Base-by-base conservation (phyloP, 257 asterid species). In the Jaltomata sinuosa region DNA sequence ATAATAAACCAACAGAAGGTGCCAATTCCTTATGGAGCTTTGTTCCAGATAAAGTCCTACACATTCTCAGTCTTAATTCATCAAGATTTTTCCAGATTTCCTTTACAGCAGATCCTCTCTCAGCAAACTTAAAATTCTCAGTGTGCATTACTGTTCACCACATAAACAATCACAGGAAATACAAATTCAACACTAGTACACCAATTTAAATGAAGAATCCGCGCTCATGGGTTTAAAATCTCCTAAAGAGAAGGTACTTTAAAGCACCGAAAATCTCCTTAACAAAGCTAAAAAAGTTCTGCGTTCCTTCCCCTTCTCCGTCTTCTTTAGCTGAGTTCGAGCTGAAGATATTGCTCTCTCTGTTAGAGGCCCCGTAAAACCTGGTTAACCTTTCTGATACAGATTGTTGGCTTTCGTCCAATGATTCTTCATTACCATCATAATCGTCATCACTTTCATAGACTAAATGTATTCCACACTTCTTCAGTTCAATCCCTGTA, bases 361-460 rank as follows among this genome's bases (percentile, higher is more conserved):
- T 49, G 16, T 77, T 29, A 81, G 59, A 40, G 50, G 77, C 38
- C 76, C 88, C 84, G 0, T 84, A 42, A 52, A 88, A 85, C 64
- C 82, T 62, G 21, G 36, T 64, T 62, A 88, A 57, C 57, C 54
- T 82, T 42, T 84, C 87, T 5, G 89, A 86, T 42, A 81, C 87
- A 79, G 89, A 40, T 19, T 81, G 89, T 53, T 45, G 80, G 64
- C 8, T 71, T 84, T 64, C 85, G 59, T 86, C 68, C 69, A 86
- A 36, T 6, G 34, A 49, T 25, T 77, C 83, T 77, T 88, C 90
- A 25, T 81, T 62, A 31, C 90, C 89, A 36, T 86, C 90, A 77
- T 65, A 86, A 49, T 88, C 62, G 50, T 88, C 90, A 11, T 88
- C 90, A 82, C 79, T 34, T 84, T 88, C 89, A 16, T 80, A 86